Conservation (phyloP, 2,329 filamentous ascomycete species). For the Cryphonectria nitschkei region DNA sequence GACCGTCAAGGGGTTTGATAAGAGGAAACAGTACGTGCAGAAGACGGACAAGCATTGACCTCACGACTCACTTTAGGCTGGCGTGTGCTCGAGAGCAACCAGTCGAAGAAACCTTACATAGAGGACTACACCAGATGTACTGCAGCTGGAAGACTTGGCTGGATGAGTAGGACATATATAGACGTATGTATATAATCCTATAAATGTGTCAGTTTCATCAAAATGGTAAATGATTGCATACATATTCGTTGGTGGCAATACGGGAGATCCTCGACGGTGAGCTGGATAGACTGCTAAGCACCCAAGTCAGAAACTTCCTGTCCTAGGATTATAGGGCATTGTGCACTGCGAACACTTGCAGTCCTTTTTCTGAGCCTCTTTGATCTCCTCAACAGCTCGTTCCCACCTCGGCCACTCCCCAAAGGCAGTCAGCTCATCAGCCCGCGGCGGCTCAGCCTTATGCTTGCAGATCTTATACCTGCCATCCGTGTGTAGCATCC, state of each 20-base stretch:
- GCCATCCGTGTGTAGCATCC: background rate
- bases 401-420: background rate
- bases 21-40: conserved; percentile 18
- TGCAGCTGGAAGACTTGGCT: background rate
- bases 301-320: too few species aligned
- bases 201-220: too few species aligned
- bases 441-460: background rate
- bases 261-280: too few species aligned
- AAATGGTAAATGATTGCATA: too few species aligned
- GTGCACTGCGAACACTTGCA: background rate
- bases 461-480: background rate
- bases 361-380: background rate
- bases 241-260: too few species aligned
- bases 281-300: too few species aligned
- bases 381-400: background rate
- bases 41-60: background rate
- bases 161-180: too few species aligned
- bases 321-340: background rate
- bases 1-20: conserved; percentile 20
- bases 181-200: too few species aligned
- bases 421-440: background rate
- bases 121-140: background rate
- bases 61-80: background rate
- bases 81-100: background rate
- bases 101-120: background rate